These are phyloP conservation scores for Cyberlindnera maritima DNA, from an alignment of 805 yeast species.

Conservation along the genomic window DNA sequence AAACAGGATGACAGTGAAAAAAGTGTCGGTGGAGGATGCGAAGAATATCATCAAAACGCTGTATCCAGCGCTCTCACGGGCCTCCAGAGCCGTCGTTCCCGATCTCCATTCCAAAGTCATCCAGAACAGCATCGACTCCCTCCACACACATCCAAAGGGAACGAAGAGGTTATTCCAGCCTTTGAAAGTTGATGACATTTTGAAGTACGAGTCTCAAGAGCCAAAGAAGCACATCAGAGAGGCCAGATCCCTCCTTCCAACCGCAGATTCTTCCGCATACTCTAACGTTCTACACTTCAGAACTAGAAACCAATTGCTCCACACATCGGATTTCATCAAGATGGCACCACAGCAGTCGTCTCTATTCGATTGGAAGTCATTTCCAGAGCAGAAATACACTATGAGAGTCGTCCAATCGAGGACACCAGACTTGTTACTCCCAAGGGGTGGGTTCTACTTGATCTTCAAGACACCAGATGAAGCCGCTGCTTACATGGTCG, in stretches of 20 bases:
- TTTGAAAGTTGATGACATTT: conserved; percentile 4
- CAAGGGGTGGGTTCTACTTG: conserved; percentile 50
- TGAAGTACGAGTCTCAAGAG: conserved; percentile 3
- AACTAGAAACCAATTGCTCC: conserved; percentile 38
- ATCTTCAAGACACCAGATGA: conserved; percentile 44
- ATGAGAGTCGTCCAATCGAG: conserved; percentile 49
- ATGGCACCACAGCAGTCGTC: conserved; percentile 31
- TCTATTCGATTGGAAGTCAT: conserved; percentile 28
- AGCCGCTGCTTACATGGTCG: conserved; percentile 52
- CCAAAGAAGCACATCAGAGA: conserved; percentile 4
- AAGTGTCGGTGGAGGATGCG: conserved; percentile 11
- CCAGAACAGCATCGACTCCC: conserved; percentile 1
- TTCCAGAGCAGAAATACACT: conserved; percentile 1
- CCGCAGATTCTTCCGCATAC: not conserved
- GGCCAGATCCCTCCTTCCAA: conserved; percentile 7
- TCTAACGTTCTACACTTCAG: conserved; percentile 38
- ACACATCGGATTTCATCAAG: conserved; percentile 38
- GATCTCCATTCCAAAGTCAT: conserved; percentile 2
- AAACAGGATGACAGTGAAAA: conserved; percentile 2
- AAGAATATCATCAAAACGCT: conserved; percentile 29
- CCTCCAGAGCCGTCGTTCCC: not conserved
- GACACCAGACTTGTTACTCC: conserved; percentile 40
- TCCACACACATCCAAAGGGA: conserved; percentile 19
- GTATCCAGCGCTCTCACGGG: conserved; percentile 40
- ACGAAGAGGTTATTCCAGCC: conserved; percentile 6